These are phyloP conservation scores for Geranium brycei DNA, from an alignment of 345 rosid species.

Conservation along the genomic window DNA sequence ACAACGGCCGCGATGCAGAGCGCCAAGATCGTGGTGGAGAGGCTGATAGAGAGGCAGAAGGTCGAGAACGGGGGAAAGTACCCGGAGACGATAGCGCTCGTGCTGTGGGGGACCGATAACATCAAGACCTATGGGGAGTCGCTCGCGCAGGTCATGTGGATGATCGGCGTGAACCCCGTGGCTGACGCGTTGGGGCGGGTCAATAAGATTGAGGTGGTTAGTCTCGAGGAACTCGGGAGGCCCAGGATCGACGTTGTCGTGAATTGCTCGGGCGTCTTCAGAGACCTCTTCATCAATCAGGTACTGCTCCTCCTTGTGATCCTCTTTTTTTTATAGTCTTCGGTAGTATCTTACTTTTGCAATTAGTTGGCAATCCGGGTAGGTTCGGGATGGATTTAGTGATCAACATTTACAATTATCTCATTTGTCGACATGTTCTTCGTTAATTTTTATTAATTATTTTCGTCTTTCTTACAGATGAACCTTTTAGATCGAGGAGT, in stretches of 20 bases:
- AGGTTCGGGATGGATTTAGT: background rate
- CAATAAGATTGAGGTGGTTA: slow-evolving; percentile 76
- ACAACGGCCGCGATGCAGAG: slow-evolving; percentile 96
- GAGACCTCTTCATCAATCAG: slow-evolving; percentile 97
- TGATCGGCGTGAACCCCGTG: slow-evolving; percentile 85
- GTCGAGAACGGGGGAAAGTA: slow-evolving; percentile 75
- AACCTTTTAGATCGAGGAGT: slow-evolving; percentile 92
- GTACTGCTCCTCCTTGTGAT: slow-evolving; percentile 17
- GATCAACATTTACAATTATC: background rate
- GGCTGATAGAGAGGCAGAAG: slow-evolving; percentile 85
- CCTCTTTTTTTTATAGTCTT: background rate
- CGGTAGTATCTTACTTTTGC: too few species aligned
- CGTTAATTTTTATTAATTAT: background rate
- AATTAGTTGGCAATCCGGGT: too few species aligned
- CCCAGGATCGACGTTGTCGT: slow-evolving; percentile 97
- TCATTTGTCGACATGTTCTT: background rate
- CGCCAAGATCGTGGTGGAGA: slow-evolving; percentile 81
- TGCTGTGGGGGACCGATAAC: slow-evolving; percentile 96
- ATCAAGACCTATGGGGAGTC: slow-evolving; percentile 98
- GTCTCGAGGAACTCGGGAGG: slow-evolving; percentile 95
- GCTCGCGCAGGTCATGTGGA: slow-evolving; percentile 91
- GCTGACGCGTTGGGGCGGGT: slow-evolving; percentile 91
- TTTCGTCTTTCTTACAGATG: slow-evolving; percentile 39
- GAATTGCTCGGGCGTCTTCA: slow-evolving; percentile 96
- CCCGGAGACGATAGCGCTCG: slow-evolving; percentile 93